Percentiles rank a stretch among this genome's conserved stretches.
Conservation (phyloP, 345 rosid genomes). For the Citrus cavaleriei region DNA sequence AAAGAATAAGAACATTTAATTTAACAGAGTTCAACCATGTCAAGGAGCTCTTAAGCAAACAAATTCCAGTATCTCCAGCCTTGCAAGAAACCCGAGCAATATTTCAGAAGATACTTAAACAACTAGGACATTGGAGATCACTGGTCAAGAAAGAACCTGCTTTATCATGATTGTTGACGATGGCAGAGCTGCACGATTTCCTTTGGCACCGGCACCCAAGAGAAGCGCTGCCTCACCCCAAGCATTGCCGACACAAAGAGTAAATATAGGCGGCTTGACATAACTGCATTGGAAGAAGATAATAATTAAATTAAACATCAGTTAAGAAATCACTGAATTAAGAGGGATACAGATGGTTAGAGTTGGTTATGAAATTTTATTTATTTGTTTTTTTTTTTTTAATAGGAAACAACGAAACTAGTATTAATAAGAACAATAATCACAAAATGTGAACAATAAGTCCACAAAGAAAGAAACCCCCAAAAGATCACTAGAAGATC, state of each 20-base stretch:
- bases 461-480: too few relatives aligned
- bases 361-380: too few relatives aligned
- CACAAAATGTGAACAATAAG: too few relatives aligned
- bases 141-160: slow-evolving; percentile 36
- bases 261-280: slow-evolving; percentile 84
- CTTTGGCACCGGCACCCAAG: slow-evolving; percentile 64
- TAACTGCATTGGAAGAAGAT: slow-evolving; percentile 40
- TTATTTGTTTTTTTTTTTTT: too few relatives aligned
- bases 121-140: slow-evolving; percentile 9
- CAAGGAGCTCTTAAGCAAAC: not conserved
- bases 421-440: too few relatives aligned
- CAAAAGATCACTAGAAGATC: too few relatives aligned
- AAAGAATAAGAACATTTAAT: not conserved
- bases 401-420: too few relatives aligned
- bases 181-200: slow-evolving; percentile 65
- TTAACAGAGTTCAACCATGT: not conserved
- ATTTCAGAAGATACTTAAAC: slow-evolving; percentile 1
- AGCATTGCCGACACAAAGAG: slow-evolving; percentile 95
- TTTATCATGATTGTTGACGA: slow-evolving; percentile 71
- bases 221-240: slow-evolving; percentile 99
- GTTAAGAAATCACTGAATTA: not conserved
- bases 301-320: slow-evolving; percentile 2
- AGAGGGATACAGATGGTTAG: not conserved
- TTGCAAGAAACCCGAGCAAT: slow-evolving; percentile 1
- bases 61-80: not conserved